These are phyloP conservation scores for Chloranthus sessilifolius DNA, from an alignment of 164 flowering plant species.

Conservation along the genomic window DNA sequence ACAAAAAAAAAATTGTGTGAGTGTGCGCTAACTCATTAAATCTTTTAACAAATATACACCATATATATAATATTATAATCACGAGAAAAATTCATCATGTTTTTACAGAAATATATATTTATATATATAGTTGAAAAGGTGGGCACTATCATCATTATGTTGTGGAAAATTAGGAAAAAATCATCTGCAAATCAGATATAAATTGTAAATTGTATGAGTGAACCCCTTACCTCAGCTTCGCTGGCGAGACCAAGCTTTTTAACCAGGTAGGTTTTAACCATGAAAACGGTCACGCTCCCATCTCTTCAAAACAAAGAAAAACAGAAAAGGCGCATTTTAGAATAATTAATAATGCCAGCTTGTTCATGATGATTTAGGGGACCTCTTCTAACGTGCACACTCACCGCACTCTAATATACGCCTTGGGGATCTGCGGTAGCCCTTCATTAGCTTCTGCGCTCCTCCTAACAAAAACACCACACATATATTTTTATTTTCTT, in stretches of 20 bases:
- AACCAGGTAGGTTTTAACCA: conserved; percentile 34
- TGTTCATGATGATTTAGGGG: neutral
- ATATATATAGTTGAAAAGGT: no score
- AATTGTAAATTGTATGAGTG: no score
- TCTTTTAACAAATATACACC: no score
- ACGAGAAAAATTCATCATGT: no score
- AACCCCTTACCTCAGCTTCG: conserved; percentile 36
- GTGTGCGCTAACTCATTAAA: no score
- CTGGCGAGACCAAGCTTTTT: conserved; percentile 33
- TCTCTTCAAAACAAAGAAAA: conserved; percentile 20
- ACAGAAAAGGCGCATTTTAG: neutral
- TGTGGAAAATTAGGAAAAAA: no score
- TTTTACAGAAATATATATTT: no score
- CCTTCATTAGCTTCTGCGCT: conserved; percentile 19
- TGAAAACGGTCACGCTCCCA: conserved; percentile 29
- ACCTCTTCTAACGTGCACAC: conserved; percentile 13
- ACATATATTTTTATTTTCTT: neutral
- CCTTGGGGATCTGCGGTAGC: conserved; percentile 30
- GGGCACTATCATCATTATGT: no score
- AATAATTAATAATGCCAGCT: no score
- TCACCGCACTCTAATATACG: conserved; percentile 40
- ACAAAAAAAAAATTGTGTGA: no score
- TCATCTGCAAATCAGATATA: no score
- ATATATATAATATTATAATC: no score
- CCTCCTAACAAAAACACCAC: neutral